Evolutionary conservation across 2,329 filamentous ascomycete species (phyloP).

Genomic region (Clarireedia homoeocarpa): DNA sequence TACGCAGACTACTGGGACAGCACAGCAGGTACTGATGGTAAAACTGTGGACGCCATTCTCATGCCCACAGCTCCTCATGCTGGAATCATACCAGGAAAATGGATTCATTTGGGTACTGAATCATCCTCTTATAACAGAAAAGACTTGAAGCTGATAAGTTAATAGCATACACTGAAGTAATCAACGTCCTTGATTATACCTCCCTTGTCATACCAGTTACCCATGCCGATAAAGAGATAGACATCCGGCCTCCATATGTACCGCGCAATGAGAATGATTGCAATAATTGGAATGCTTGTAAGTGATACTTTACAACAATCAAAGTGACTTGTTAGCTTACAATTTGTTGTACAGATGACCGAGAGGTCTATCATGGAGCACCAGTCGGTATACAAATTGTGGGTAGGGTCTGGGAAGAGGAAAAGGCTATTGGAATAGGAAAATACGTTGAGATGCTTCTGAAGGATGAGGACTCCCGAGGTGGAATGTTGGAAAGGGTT

Average conservation of each 20-base stretch:
- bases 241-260: slow-evolving; percentile 28
- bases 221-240: slow-evolving; percentile 34
- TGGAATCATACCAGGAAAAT: slow-evolving; percentile 26
- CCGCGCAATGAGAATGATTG: slow-evolving; percentile 37
- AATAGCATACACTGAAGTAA: slow-evolving; percentile 47
- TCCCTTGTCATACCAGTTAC: slow-evolving; percentile 49
- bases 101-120: slow-evolving; percentile 2
- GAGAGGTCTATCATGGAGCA: slow-evolving; percentile 34
- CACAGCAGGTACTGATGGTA: slow-evolving; percentile 12
- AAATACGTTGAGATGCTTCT: slow-evolving; percentile 21
- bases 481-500: neutral
- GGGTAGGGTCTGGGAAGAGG: slow-evolving; percentile 44
- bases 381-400: slow-evolving; percentile 48
- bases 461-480: neutral
- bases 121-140: no score
- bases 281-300: slow-evolving; percentile 40
- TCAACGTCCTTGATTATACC: slow-evolving; percentile 56
- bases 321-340: slow-evolving; percentile 36
- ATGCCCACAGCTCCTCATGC: slow-evolving; percentile 40
- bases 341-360: slow-evolving; percentile 34
- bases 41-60: slow-evolving; percentile 45
- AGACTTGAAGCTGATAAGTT: neutral
- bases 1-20: slow-evolving; percentile 34
- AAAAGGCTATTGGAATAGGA: slow-evolving; percentile 40
- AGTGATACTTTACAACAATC: slow-evolving; percentile 36